Percentiles rank a stretch among this genome's conserved stretches.
Evolutionary conservation across 768 basidiomycete species (phyloP).

Genomic region (Leccinum boreale): DNA sequence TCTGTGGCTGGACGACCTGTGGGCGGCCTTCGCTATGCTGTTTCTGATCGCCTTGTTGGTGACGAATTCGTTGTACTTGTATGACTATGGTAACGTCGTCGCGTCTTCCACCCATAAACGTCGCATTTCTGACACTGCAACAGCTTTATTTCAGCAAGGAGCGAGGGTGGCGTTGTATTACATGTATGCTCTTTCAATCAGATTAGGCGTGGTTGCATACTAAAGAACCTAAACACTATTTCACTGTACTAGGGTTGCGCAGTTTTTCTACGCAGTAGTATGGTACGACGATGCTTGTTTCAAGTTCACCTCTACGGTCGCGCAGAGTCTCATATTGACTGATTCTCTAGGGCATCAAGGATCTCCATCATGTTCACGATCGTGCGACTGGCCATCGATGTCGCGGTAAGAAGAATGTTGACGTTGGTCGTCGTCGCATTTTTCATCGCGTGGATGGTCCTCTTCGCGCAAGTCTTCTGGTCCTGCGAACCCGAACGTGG

Average conservation of each 20-base stretch:
- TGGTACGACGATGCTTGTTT: background rate
- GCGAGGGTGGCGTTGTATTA: background rate
- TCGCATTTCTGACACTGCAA: background rate
- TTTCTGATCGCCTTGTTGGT: background rate
- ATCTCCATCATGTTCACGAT: constrained; percentile 5
- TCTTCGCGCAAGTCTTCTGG: constrained; percentile 5
- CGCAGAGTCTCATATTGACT: background rate
- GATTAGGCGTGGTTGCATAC: background rate
- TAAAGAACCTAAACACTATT: background rate
- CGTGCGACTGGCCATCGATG: background rate
- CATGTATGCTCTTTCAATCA: background rate
- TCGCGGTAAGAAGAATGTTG: background rate
- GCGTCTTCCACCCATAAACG: background rate
- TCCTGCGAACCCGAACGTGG: constrained; percentile 1
- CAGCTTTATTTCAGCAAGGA: background rate
- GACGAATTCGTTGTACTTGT: background rate
- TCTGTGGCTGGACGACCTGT: constrained; percentile 1
- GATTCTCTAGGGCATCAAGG: background rate
- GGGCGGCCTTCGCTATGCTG: background rate
- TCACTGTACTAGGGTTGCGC: background rate
- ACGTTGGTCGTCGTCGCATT: background rate
- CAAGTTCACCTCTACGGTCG: background rate
- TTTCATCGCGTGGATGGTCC: constrained; percentile 1
- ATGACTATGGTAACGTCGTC: background rate
- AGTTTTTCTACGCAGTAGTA: constrained; percentile 6